Evolutionary conservation across 176 grass and related monocot genomes (phyloP).

Genomic region (Avena atlantica): DNA sequence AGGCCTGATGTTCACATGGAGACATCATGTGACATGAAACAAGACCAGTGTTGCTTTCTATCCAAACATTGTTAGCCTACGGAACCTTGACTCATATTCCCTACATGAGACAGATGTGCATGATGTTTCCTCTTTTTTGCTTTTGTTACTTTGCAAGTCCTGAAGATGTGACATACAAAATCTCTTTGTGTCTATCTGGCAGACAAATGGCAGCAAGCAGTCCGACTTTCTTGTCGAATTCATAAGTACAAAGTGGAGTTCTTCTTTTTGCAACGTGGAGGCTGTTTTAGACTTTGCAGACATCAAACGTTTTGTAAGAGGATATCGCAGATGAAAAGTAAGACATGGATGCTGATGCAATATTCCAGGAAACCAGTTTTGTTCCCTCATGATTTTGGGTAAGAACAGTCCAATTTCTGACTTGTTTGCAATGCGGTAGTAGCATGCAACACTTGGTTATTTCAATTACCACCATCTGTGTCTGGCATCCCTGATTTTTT

Average conservation of each 20-base stretch:
- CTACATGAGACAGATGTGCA: conserved; percentile 3
- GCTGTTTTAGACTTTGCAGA: conserved; percentile 74
- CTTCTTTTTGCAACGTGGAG: conserved; percentile 59
- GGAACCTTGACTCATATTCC: not conserved
- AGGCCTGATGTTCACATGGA: not conserved
- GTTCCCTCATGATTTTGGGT: conserved; percentile 20
- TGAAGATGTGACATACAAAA: conserved; percentile 32
- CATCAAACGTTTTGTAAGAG: conserved; percentile 80
- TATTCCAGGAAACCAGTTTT: conserved; percentile 4
- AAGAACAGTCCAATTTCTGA: conserved; percentile 19
- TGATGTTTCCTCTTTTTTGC: not conserved
- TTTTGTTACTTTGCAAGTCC: conserved; percentile 32
- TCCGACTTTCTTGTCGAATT: conserved; percentile 72
- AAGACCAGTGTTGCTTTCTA: not conserved
- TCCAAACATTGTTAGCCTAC: not conserved
- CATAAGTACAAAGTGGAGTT: conserved; percentile 62
- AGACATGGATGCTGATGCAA: conserved; percentile 8
- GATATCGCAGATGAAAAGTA: conserved; percentile 61
- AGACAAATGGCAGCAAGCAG: conserved; percentile 92
- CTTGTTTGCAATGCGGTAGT: conserved; percentile 18
- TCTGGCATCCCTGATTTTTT: not conserved
- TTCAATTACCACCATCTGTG: not conserved
- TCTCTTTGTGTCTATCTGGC: conserved; percentile 27
- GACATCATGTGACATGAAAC: conserved; percentile 4
- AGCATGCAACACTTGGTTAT: not conserved